A percentile compares a stretch with the other conserved stretches of the same genome.
Evolutionary conservation across 371 early-diverging fungal genomes (phyloP).

Genomic region (Mucor ambiguus): DNA sequence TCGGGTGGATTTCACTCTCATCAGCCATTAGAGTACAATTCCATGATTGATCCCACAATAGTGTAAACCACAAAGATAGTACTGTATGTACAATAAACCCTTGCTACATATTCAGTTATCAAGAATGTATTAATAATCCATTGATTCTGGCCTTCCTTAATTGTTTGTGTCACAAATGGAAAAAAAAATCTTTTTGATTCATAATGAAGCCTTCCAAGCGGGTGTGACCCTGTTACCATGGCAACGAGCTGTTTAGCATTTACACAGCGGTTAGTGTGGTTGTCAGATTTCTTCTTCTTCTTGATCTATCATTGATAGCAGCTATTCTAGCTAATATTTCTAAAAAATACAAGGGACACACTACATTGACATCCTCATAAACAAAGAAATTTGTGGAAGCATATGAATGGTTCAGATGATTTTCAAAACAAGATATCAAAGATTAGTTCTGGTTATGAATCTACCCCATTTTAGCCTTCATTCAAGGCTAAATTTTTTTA

Average conservation of each 20-base stretch:
- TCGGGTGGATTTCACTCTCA: not conserved
- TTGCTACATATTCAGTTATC: not conserved
- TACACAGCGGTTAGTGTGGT: not conserved
- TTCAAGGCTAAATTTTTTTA: conserved; percentile 1
- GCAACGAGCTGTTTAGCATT: not conserved
- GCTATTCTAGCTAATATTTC: not conserved
- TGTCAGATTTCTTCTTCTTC: not conserved
- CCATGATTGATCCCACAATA: not conserved
- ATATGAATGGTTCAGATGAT: not conserved
- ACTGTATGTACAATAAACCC: not conserved
- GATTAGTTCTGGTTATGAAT: not conserved
- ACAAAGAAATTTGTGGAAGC: not conserved
- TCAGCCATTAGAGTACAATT: not conserved
- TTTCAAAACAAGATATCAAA: not conserved
- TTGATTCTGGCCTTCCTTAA: not conserved
- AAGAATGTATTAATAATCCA: not conserved
- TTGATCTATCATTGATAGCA: not conserved
- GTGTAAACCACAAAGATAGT: not conserved
- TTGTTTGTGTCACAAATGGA: not conserved
- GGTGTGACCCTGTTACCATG: conserved; percentile 7
- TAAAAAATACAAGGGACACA: not conserved
- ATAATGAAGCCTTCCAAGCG: not conserved
- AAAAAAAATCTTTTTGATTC: not conserved
- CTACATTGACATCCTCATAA: not conserved
- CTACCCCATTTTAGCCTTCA: not conserved